Evolutionary conservation across 495 filamentous ascomycete genomes (phyloP).

Genomic region (Neurospora tetrasperma): DNA sequence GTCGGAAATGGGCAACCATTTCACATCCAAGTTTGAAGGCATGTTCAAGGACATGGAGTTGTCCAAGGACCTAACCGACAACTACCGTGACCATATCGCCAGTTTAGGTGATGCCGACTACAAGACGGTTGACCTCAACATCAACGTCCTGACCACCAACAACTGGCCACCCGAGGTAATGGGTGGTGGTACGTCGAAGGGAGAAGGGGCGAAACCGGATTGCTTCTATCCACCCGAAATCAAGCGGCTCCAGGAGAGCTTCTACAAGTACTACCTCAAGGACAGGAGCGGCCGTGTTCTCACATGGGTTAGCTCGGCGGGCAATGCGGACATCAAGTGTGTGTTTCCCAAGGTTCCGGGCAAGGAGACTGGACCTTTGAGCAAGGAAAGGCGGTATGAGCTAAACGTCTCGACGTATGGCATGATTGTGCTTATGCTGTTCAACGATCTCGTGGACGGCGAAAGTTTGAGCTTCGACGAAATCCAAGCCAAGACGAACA

Average conservation of each 20-base stretch:
- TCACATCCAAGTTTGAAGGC: conserved; percentile 83
- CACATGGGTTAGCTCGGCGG: conserved; percentile 62
- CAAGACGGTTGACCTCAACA: conserved; percentile 63
- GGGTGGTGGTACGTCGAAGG: conserved; percentile 32
- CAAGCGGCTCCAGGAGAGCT: conserved; percentile 68
- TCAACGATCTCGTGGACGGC: conserved; percentile 64
- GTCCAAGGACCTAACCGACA: conserved; percentile 71
- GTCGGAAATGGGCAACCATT: conserved; percentile 85
- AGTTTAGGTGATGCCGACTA: conserved; percentile 53
- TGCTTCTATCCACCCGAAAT: conserved; percentile 69
- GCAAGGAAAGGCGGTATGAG: conserved; percentile 70
- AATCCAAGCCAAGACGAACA: conserved; percentile 72
- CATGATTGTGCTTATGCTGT: conserved; percentile 81
- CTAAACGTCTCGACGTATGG: conserved; percentile 87
- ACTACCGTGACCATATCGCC: conserved; percentile 60
- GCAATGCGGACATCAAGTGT: conserved; percentile 77
- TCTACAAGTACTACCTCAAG: conserved; percentile 80
- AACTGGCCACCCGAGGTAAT: conserved; percentile 90
- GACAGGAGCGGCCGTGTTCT: conserved; percentile 80
- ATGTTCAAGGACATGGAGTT: conserved; percentile 98
- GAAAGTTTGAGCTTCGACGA: conserved; percentile 70
- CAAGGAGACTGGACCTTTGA: conserved; percentile 50
- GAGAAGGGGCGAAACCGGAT: conserved; percentile 41
- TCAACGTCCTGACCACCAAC: conserved; percentile 82
- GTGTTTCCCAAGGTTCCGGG: conserved; percentile 57